These are phyloP conservation scores for Massarina eburnea DNA, from an alignment of 2,329 filamentous ascomycete genomes.

Conservation along the genomic window DNA sequence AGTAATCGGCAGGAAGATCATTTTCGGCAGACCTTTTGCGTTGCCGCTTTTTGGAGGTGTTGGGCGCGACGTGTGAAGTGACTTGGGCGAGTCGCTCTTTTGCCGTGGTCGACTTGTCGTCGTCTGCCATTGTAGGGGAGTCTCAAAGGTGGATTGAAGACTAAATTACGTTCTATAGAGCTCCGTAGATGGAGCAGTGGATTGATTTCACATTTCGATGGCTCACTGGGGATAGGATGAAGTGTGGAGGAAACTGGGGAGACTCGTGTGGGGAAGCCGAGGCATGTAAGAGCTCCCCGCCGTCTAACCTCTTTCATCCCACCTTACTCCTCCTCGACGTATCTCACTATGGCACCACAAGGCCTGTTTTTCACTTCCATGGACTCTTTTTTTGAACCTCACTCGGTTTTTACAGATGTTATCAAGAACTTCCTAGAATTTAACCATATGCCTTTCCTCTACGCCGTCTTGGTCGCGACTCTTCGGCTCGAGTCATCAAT, in stretches of 20 bases:
- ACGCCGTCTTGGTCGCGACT: constrained; percentile 13
- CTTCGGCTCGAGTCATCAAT: constrained; percentile 1
- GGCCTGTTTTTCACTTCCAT: not conserved
- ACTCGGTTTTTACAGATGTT: not conserved
- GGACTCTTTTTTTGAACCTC: not conserved
- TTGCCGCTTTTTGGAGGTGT: constrained; percentile 40
- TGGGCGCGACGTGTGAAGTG: constrained; percentile 45
- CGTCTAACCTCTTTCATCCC: constrained; percentile 12
- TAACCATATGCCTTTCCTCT: not conserved
- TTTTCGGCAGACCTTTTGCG: constrained; percentile 36
- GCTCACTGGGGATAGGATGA: constrained; percentile 3
- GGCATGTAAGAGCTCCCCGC: constrained; percentile 28
- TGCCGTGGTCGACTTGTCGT: constrained; percentile 32
- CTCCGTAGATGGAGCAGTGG: constrained; percentile 16
- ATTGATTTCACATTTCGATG: constrained; percentile 21
- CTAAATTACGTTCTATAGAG: not conserved
- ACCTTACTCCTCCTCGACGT: not conserved
- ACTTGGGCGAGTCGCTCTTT: constrained; percentile 52
- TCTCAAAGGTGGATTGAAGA: not conserved
- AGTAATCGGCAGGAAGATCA: constrained; percentile 61
- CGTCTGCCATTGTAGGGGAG: constrained; percentile 23
- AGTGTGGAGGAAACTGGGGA: constrained; percentile 17
- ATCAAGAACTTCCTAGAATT: not conserved
- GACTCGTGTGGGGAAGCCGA: constrained; percentile 29
- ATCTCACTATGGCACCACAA: not conserved